phyloP scores from a whole-genome alignment of 139 green algal genomes.

The Monoraphidium neglectum region DNA sequence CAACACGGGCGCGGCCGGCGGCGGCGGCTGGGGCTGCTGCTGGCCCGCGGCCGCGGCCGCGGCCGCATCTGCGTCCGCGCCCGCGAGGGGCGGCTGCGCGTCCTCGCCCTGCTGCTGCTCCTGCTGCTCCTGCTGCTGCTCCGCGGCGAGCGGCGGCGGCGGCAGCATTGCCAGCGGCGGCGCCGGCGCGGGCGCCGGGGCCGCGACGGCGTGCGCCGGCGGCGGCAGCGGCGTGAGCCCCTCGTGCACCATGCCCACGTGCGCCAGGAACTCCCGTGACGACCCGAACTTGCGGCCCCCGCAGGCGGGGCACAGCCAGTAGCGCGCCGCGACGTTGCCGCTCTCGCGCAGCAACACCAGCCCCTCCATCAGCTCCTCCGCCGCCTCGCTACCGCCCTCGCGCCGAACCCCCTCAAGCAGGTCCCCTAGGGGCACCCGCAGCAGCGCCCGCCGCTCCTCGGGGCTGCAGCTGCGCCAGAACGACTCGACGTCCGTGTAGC shows the following conservation, averaged over 20 bases:
- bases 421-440: constrained; percentile 51
- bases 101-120: no score
- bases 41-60: constrained; percentile 19
- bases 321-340: constrained; percentile 46
- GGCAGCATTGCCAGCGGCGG: neutral
- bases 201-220: neutral
- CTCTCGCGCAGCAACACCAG: constrained; percentile 63
- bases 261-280: constrained; percentile 45
- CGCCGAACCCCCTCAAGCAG: constrained; percentile 51
- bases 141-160: neutral
- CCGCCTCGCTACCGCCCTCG: constrained; percentile 50
- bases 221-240: constrained; percentile 33
- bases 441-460: constrained; percentile 51
- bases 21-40: constrained; percentile 14
- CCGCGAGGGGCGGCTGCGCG: no score
- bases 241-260: constrained; percentile 65
- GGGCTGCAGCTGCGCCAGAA: constrained; percentile 53
- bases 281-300: constrained; percentile 49
- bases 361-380: constrained; percentile 61
- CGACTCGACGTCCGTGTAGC: constrained; percentile 36
- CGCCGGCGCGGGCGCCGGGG: constrained; percentile 3
- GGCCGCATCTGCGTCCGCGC: neutral
- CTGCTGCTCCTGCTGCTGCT: constrained; percentile 19
- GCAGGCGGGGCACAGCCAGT: constrained; percentile 66
- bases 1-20: neutral